phyloP scores from a whole-genome alignment of 768 basidiomycete species.

The Russula compacta region DNA sequence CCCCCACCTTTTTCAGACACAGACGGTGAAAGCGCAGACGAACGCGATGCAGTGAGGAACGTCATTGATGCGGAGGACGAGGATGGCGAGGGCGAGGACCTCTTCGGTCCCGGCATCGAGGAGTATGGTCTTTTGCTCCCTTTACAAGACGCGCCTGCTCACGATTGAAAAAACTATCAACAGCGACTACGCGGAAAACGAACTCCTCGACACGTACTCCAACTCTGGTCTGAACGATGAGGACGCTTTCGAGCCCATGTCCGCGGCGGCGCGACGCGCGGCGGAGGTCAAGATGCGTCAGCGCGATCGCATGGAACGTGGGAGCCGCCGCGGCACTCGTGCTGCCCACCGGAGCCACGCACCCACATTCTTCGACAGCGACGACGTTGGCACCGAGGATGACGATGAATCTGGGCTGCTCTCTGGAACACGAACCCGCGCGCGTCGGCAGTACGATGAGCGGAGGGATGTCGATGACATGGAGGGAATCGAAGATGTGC shows the following conservation, averaged over 20 bases:
- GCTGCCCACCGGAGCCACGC: slow-evolving; percentile 73
- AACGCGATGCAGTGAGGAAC: slow-evolving; percentile 56
- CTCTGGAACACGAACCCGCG: slow-evolving; percentile 70
- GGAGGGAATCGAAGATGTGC: slow-evolving; percentile 78
- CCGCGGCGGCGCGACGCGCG: slow-evolving; percentile 60
- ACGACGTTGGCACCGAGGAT: slow-evolving; percentile 66
- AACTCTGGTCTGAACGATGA: slow-evolving; percentile 82
- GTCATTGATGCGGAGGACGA: slow-evolving; percentile 65
- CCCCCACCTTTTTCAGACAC: slow-evolving; percentile 80
- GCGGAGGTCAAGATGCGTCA: slow-evolving; percentile 85
- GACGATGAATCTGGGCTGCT: slow-evolving; percentile 50
- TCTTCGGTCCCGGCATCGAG: slow-evolving; percentile 75
- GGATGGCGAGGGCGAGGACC: slow-evolving; percentile 87
- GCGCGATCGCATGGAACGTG: slow-evolving; percentile 68
- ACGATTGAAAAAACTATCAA: background rate
- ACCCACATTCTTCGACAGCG: slow-evolving; percentile 82
- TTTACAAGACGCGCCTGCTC: slow-evolving; percentile 3
- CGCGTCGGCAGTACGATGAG: slow-evolving; percentile 91
- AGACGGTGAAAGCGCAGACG: slow-evolving; percentile 61
- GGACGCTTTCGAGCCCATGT: slow-evolving; percentile 55
- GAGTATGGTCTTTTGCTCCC: slow-evolving; percentile 37
- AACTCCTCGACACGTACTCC: slow-evolving; percentile 78
- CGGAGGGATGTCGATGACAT: slow-evolving; percentile 83
- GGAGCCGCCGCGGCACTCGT: slow-evolving; percentile 58
- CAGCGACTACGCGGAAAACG: slow-evolving; percentile 83